Conservation (phyloP, 352 stramenopile genomes). For the Aphanomyces euteiches region DNA sequence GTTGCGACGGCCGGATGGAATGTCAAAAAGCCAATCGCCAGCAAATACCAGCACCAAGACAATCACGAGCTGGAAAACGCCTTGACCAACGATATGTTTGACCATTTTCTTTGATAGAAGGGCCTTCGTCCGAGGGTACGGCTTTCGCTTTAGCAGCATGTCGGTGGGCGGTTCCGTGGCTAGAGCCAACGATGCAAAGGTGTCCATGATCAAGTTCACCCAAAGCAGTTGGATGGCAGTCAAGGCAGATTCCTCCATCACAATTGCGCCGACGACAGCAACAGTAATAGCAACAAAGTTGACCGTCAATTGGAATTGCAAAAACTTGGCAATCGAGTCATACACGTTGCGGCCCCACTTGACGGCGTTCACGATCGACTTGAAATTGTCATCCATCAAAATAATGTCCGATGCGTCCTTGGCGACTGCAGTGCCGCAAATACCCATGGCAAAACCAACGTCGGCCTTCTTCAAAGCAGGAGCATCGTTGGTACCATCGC, state of each 20-base stretch:
- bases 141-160: conserved; percentile 84
- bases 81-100: conserved; percentile 92
- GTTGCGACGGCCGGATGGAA: conserved; percentile 40
- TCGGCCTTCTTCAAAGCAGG: conserved; percentile 87
- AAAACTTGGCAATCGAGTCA: conserved; percentile 91
- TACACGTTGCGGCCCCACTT: conserved; percentile 90
- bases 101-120: conserved; percentile 93
- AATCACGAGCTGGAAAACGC: conserved; percentile 86
- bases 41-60: conserved; percentile 81
- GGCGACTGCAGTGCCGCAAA: conserved; percentile 77
- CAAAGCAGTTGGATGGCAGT: conserved; percentile 95
- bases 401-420: conserved; percentile 94
- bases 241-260: conserved; percentile 67
- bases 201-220: conserved; percentile 98
- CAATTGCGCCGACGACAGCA: conserved; percentile 81
- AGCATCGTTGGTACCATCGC: conserved; percentile 92
- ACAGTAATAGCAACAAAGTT: conserved; percentile 87
- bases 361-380: conserved; percentile 92
- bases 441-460: conserved; percentile 88
- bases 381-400: conserved; percentile 94
- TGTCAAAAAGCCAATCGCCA: conserved; percentile 51
- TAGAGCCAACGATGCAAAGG: conserved; percentile 92
- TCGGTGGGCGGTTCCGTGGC: conserved; percentile 89
- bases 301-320: conserved; percentile 92
- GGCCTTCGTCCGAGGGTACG: conserved; percentile 85